Conservation (phyloP, 2,329 filamentous ascomycete genomes). For the Penicillium sp. region DNA sequence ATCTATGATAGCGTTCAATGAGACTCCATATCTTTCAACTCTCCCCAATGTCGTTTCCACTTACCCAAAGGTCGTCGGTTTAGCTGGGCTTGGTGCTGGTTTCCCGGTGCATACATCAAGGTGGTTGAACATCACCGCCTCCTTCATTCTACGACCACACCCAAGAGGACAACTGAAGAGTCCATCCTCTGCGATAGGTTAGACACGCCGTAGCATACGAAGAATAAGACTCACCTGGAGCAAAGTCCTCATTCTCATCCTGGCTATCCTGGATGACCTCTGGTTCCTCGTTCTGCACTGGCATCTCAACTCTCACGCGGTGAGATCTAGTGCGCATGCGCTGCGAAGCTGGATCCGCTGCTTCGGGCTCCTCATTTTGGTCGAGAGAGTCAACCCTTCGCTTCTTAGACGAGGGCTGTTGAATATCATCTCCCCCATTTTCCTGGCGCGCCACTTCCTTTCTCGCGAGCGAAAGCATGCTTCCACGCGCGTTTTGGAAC, state of each 20-base stretch:
- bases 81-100: conserved; percentile 11
- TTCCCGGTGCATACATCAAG: conserved; percentile 60
- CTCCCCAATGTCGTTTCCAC: background rate
- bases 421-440: conserved; percentile 41
- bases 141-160: conserved; percentile 74
- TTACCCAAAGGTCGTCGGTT: conserved; percentile 27
- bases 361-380: conserved; percentile 36
- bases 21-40: conserved; percentile 10
- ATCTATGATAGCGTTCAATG: conserved; percentile 17
- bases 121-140: conserved; percentile 70
- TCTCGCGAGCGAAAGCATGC: conserved; percentile 61
- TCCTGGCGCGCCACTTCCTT: conserved; percentile 50
- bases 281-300: conserved; percentile 8
- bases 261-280: conserved; percentile 40
- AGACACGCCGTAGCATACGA: conserved; percentile 1
- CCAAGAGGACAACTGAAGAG: conserved; percentile 72
- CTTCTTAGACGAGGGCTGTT: conserved; percentile 31
- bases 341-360: conserved; percentile 28
- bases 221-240: conserved; percentile 28
- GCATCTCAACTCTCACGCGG: conserved; percentile 13
- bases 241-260: conserved; percentile 40
- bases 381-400: conserved; percentile 31
- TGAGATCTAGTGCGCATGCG: conserved; percentile 36
- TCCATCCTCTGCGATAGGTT: conserved; percentile 56
- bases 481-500: conserved; percentile 62